A percentile compares a stretch with the other conserved stretches of the same genome.
Evolutionary conservation across 2,329 filamentous ascomycete species (phyloP).

Genomic region (Furcasterigmium sp.): DNA sequence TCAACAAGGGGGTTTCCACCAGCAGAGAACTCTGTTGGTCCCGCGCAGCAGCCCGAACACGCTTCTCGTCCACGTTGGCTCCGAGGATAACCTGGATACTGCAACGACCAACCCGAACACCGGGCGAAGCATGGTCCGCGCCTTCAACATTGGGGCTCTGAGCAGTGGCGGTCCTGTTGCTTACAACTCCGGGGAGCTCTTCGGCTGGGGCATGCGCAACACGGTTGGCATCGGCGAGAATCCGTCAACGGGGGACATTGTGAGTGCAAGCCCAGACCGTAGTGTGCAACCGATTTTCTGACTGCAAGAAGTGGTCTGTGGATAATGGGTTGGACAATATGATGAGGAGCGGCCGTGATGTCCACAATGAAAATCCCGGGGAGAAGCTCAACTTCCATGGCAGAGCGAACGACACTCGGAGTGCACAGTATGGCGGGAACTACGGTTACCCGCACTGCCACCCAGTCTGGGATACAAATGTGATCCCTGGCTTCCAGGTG

Average conservation of each 20-base stretch:
- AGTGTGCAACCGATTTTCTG: conserved; percentile 20
- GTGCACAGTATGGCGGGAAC: conserved; percentile 20
- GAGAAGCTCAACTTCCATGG: not conserved
- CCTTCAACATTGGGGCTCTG: conserved; percentile 31
- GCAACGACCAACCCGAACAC: conserved; percentile 23
- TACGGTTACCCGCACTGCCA: conserved; percentile 60
- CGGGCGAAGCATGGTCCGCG: conserved; percentile 34
- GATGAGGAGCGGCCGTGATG: conserved; percentile 51
- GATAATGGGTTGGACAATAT: conserved; percentile 34
- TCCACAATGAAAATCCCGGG: not conserved
- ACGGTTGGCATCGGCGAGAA: conserved; percentile 67
- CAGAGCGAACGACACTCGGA: conserved; percentile 13
- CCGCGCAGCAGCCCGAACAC: conserved; percentile 28
- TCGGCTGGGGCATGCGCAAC: conserved; percentile 69
- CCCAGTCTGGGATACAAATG: conserved; percentile 44
- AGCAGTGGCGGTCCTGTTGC: not conserved
- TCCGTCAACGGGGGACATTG: conserved; percentile 40
- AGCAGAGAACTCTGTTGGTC: conserved; percentile 29
- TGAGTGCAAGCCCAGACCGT: not conserved
- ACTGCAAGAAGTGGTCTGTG: conserved; percentile 44
- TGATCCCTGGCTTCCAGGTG: conserved; percentile 14
- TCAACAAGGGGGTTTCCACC: conserved; percentile 29
- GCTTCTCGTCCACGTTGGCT: conserved; percentile 31
- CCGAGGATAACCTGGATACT: conserved; percentile 32
- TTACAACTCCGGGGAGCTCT: conserved; percentile 16